Conservation (phyloP, 106 monocot genomes). For the Posidonia australis region DNA sequence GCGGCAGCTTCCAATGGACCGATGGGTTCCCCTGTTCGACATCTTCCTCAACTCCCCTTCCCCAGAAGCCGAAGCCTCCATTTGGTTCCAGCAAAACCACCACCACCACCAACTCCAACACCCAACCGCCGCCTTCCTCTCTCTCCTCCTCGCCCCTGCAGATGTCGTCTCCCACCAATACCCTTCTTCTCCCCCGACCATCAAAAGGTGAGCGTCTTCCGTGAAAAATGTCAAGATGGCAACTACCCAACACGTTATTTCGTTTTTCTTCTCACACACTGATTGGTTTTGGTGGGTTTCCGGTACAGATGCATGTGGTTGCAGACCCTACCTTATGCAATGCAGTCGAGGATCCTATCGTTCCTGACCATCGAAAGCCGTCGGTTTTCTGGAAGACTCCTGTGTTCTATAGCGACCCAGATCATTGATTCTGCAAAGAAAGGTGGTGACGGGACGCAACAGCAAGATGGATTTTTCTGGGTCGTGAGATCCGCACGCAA, state of each 20-base stretch:
- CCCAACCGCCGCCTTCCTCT: constrained; percentile 22
- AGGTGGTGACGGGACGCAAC: not conserved
- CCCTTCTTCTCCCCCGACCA: not conserved
- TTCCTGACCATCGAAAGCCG: constrained; percentile 42
- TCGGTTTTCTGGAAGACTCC: constrained; percentile 24
- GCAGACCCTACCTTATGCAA: constrained; percentile 48
- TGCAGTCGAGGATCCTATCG: constrained; percentile 77
- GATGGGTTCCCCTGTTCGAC: constrained; percentile 61
- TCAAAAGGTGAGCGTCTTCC: too few relatives aligned
- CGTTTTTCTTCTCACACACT: not conserved
- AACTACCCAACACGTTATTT: too few relatives aligned
- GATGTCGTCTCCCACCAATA: constrained; percentile 10
- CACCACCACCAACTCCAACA: constrained; percentile 14
- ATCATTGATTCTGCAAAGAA: constrained; percentile 2
- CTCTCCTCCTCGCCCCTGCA: constrained; percentile 35
- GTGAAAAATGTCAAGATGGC: too few relatives aligned
- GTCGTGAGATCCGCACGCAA: constrained; percentile 42
- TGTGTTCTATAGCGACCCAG: constrained; percentile 32
- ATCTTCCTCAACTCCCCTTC: constrained; percentile 61
- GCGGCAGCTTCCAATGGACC: constrained; percentile 67
- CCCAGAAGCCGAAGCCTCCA: constrained; percentile 45
- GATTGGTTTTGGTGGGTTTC: not conserved
- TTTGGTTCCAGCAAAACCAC: constrained; percentile 35
- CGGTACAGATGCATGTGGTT: constrained; percentile 26
- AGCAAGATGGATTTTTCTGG: constrained; percentile 30